These are phyloP conservation scores for Monosporascus sp. DNA, from an alignment of 2,329 filamentous ascomycete species.

Conservation along the genomic window DNA sequence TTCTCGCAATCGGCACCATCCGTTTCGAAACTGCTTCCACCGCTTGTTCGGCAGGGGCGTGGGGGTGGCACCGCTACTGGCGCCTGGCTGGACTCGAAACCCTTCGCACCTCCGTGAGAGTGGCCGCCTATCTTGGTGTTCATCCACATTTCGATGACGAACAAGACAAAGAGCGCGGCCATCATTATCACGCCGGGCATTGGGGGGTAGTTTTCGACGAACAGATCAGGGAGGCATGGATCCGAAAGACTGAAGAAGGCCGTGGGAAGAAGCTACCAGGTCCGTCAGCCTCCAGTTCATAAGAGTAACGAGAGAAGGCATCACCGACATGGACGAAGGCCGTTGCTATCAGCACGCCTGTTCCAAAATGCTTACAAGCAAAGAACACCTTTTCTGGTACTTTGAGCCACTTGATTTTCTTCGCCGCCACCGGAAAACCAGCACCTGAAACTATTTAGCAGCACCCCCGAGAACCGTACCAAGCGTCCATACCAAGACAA, in stretches of 20 bases:
- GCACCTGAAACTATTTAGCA: conserved; percentile 27
- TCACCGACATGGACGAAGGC: conserved; percentile 63
- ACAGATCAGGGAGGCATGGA: conserved; percentile 55
- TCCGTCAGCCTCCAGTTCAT: conserved; percentile 2
- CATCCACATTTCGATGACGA: conserved; percentile 58
- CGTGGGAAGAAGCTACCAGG: conserved; percentile 48
- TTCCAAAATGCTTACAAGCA: conserved; percentile 63
- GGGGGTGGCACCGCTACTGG: conserved; percentile 15
- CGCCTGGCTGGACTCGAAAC: conserved; percentile 25
- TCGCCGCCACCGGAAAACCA: conserved; percentile 48
- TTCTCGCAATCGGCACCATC: conserved; percentile 36
- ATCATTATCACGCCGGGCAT: conserved; percentile 64
- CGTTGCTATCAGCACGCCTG: conserved; percentile 67
- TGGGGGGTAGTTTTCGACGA: conserved; percentile 55
- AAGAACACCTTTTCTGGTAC: conserved; percentile 55
- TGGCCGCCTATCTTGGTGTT: conserved; percentile 56
- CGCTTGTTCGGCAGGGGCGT: conserved; percentile 27
- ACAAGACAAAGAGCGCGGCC: conserved; percentile 55
- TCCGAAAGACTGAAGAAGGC: conserved; percentile 50
- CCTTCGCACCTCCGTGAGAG: conserved; percentile 52
- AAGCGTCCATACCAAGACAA: conserved; percentile 28
- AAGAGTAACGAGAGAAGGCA: background rate
- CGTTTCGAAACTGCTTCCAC: conserved; percentile 27
- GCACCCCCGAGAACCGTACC: too few species aligned
- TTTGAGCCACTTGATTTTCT: conserved; percentile 54